Evolutionary conservation across 345 rosid genomes (phyloP), one percentile per base, ranked within the genome.

Genomic region (Camelina laxa): DNA sequence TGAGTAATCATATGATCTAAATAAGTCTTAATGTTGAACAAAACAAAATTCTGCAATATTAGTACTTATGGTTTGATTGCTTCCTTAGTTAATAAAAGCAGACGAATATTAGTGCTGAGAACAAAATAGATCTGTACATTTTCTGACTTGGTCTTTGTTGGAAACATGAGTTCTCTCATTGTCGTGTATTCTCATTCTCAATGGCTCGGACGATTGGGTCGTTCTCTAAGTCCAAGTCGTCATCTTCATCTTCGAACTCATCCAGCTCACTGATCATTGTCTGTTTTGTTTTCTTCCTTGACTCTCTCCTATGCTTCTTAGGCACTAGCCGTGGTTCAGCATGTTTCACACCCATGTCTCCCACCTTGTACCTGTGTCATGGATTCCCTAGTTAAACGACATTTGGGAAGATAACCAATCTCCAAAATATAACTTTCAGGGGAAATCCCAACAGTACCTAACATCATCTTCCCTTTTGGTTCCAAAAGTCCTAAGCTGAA

Each of bases 381-480:
- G 0, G 31, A 21, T 22, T 45, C 21, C 56, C n/a, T 33, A 14
- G 31, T 35, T 59, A 44, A 8, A 38, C 19, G 13, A 19, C 1
- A 14, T 45, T 47, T 15, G 38, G 2, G 53, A 9, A 27, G 36
- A 0, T 17, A 17, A 35, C 41, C 3, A 58, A 38, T 58, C n/a
- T 24, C 13, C 13, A 24, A 60, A 7, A 11, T 0, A 6, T 1
- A 21, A 45, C 27, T 76, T 56, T n/a, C 33, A 50, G 7, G 16
- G 51, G n/a, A 35, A 44, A 45, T 12, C 16, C 1, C 2, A 59
- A 44, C 15, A 17, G 55, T 75, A 94, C 97, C 97, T 91, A 17
- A 94, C 90, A 75, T 88, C 96, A 16, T 85, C 77, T 80, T 94
- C 98, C 64, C 77, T 86, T 78, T 94, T 94, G 80, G 98, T 91